phyloP scores from a whole-genome alignment of 768 basidiomycete genomes.

The Tricholoma terreum region DNA sequence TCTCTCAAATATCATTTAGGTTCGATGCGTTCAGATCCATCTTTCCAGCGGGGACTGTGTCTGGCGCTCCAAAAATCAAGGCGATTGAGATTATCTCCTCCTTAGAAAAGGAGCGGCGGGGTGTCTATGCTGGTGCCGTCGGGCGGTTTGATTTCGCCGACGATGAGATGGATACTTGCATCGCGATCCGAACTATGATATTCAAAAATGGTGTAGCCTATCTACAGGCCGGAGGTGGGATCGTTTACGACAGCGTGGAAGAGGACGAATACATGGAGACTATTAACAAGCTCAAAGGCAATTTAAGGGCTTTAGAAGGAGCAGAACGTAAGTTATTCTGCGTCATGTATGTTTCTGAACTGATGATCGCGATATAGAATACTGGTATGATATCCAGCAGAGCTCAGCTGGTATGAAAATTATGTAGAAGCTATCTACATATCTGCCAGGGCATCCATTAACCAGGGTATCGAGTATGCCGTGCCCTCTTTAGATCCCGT shows the following conservation, averaged over 20 bases:
- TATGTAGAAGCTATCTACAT: conserved; percentile 13
- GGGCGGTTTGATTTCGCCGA: conserved; percentile 96
- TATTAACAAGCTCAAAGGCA: conserved; percentile 89
- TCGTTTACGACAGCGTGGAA: conserved; percentile 95
- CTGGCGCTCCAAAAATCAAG: conserved; percentile 98
- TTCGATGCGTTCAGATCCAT: conserved; percentile 99
- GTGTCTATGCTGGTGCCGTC: conserved; percentile 95
- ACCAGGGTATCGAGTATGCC: conserved; percentile 2
- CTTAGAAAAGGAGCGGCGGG: conserved; percentile 85
- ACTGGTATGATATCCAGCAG: conserved; percentile 69
- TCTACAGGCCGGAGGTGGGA: conserved; percentile 94
- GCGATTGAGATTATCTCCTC: conserved; percentile 90
- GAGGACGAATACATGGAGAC: conserved; percentile 98
- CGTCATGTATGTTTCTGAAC: conserved; percentile 4
- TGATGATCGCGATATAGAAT: conserved; percentile 42
- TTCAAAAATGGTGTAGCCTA: conserved; percentile 93
- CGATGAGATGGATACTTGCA: conserved; percentile 97
- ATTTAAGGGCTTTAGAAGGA: conserved; percentile 77
- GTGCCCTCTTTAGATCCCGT: conserved; percentile 15
- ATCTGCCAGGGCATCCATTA: conserved; percentile 4
- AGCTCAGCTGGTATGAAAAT: conserved; percentile 25
- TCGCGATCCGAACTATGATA: conserved; percentile 96
- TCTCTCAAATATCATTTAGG: conserved; percentile 35
- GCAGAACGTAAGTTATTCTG: conserved; percentile 73
- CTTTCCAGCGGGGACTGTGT: conserved; percentile 98